Percentiles rank a stretch among this genome's conserved stretches.
These are phyloP conservation scores for Delonix regia DNA, from an alignment of 306 rosid genomes.

Conservation along the genomic window DNA sequence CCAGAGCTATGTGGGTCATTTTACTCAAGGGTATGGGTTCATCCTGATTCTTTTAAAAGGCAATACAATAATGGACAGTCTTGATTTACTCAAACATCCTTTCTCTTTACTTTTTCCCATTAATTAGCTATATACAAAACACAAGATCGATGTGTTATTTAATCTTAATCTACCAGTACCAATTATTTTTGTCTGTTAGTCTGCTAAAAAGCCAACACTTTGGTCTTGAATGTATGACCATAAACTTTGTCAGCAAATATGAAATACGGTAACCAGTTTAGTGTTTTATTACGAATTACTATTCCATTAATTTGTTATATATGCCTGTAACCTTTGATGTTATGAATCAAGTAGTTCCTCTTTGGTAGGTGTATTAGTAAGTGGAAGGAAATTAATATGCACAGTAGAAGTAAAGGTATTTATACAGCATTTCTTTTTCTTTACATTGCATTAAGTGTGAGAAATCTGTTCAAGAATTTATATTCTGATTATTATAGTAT, in stretches of 20 bases:
- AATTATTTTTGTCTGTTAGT: slow-evolving; percentile 13
- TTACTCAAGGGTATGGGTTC: slow-evolving; percentile 79
- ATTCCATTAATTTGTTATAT: background rate
- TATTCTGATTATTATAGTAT: background rate
- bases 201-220: slow-evolving; percentile 16
- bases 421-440: background rate
- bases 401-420: background rate
- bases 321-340: background rate
- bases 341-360: background rate
- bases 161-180: background rate
- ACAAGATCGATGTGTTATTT: slow-evolving; percentile 26
- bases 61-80: slow-evolving; percentile 10
- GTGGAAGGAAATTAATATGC: background rate
- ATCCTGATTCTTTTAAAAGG: slow-evolving; percentile 25
- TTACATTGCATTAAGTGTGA: background rate
- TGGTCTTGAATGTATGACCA: slow-evolving; percentile 15
- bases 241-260: background rate
- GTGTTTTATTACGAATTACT: background rate
- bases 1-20: slow-evolving; percentile 98
- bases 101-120: slow-evolving; percentile 34
- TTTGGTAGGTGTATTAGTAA: background rate
- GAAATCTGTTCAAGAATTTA: background rate
- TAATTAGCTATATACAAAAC: slow-evolving; percentile 32
- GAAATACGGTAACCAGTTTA: background rate
- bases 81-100: slow-evolving; percentile 25